A percentile compares a stretch with the other conserved stretches of the same genome.
Evolutionary conservation across 176 grass and related monocot species (phyloP).

Genomic region (Zoysia japonica): DNA sequence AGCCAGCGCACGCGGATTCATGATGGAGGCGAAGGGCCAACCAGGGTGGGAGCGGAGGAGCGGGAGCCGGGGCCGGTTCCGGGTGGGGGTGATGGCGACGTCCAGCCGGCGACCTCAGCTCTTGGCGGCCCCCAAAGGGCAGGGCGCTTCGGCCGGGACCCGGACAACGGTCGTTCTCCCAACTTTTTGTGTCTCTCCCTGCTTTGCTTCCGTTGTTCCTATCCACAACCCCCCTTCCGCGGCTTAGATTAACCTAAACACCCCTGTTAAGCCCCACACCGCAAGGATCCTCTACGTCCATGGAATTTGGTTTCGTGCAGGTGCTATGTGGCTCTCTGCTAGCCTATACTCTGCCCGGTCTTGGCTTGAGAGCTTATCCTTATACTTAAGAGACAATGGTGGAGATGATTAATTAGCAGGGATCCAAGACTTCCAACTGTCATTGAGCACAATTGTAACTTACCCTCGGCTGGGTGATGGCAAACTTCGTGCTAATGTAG

Average conservation of each 20-base stretch:
- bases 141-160: background rate
- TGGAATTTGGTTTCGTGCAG: background rate
- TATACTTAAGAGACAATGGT: no score
- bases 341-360: no score
- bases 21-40: background rate
- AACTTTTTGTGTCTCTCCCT: background rate
- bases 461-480: no score
- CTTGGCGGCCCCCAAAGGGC: slow-evolving; percentile 39
- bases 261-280: background rate
- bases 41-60: background rate
- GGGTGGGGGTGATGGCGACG: no score
- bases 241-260: slow-evolving; percentile 30
- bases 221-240: slow-evolving; percentile 28
- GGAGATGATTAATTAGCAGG: no score
- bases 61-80: background rate
- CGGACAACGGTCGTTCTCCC: background rate
- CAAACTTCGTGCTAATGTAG: no score
- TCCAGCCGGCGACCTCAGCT: slow-evolving; percentile 32
- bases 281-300: slow-evolving; percentile 23
- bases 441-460: no score
- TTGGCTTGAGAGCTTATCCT: no score
- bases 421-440: no score
- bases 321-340: no score
- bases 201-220: slow-evolving; percentile 35
- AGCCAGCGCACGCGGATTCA: background rate